Evolutionary conservation across 2,329 filamentous ascomycete species (phyloP), one percentile per base, ranked within the genome.

Genomic region (Neofusicoccum umdonicola): DNA sequence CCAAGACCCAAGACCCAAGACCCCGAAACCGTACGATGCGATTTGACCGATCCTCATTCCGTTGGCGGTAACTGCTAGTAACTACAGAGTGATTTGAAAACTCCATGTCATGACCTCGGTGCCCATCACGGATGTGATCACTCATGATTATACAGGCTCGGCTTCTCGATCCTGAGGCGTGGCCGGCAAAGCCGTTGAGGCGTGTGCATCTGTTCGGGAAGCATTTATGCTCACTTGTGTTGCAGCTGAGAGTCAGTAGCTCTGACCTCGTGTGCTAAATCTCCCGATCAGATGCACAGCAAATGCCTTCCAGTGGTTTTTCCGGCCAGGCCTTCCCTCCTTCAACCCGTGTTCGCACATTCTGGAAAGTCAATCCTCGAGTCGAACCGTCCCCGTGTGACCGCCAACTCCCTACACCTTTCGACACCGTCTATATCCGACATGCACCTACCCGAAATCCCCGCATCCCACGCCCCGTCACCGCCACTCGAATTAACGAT

Each of bases 61-160:
- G 42, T 62, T 60, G 56, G 56, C 31, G 41, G 42, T 60, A 60
- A 35, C 56, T 60, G 56, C 56, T 60, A 60, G 56, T 60, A 60
- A 60, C 56, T 60, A 60, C 56, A 60, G 54, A 57, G 56, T 60
- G 56, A 60, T 47, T 47, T 44, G 56, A 60, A 42, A 60, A 8
- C 13, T 60, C 42, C 41, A 22, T 34, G 41, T 60, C n/a, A 37
- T 60, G 41, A 60, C 56, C 42, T 60, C 56, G 42, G 56, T 60
- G 56, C 56, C 41, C 41, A 47, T 12, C 37, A 27, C 19, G 41
- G 42, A 60, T 37, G 56, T 60, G 56, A 60, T 60, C 27, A 60
- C 56, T 60, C 42, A 60, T 60, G 56, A 37, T 60, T 60, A 44
- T 47, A 60, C 56, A 60, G 56, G 56, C 42, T 47, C 56, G 41